phyloP scores from a whole-genome alignment of 495 filamentous ascomycete genomes.

The Hyaloscypha finlandica region DNA sequence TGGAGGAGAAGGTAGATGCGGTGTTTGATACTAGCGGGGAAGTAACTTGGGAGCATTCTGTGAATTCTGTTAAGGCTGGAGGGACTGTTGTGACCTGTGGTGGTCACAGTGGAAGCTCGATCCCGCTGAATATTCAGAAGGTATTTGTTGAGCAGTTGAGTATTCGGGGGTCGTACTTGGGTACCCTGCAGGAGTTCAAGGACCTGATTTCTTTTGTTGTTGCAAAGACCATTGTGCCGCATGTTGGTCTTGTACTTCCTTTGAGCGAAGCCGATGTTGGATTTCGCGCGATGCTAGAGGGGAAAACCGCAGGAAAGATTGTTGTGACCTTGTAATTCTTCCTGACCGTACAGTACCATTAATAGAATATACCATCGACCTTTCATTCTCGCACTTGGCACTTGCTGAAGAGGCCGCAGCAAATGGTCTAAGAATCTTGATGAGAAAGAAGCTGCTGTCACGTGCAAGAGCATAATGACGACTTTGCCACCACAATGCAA shows the following conservation, averaged over 20 bases:
- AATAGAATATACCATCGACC: too few relatives aligned
- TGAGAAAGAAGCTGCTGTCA: too few relatives aligned
- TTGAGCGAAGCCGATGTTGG: conserved; percentile 9
- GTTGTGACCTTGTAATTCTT: background rate
- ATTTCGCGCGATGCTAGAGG: conserved; percentile 20
- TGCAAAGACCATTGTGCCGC: conserved; percentile 19
- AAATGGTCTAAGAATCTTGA: too few relatives aligned
- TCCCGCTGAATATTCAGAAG: background rate
- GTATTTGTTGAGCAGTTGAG: conserved; percentile 23
- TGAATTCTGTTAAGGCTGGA: conserved; percentile 19
- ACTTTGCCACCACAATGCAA: too few relatives aligned
- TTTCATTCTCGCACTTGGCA: too few relatives aligned
- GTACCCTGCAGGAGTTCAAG: conserved; percentile 19
- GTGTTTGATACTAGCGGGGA: conserved; percentile 24
- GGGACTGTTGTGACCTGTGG: conserved; percentile 23
- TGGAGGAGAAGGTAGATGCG: conserved; percentile 20
- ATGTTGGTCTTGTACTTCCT: conserved; percentile 20
- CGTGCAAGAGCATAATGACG: too few relatives aligned
- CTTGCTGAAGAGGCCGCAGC: too few relatives aligned
- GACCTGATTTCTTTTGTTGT: conserved; percentile 22
- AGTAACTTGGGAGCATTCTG: conserved; percentile 10
- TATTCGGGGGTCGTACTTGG: conserved; percentile 18
- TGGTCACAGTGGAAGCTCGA: conserved; percentile 1
- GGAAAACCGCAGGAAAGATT: conserved; percentile 22
- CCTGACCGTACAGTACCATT: too few relatives aligned